phyloP scores from a whole-genome alignment of 2,329 filamentous ascomycete genomes.

The Verticillium longisporum region DNA sequence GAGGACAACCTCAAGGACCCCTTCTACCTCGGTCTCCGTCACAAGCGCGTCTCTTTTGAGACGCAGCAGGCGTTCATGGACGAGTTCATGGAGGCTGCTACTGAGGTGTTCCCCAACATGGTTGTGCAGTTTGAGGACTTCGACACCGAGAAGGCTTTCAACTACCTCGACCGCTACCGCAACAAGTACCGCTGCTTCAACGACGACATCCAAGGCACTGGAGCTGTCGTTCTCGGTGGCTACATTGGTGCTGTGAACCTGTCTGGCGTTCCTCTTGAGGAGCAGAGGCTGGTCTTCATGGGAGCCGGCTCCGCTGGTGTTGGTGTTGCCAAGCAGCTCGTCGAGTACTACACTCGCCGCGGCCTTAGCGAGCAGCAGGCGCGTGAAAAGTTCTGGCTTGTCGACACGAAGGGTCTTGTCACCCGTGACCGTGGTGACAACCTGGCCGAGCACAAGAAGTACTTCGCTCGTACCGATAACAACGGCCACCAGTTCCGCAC shows the following conservation, averaged over 20 bases:
- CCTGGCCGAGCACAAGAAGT: slow-evolving; percentile 82
- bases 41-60: slow-evolving; percentile 68
- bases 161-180: slow-evolving; percentile 84
- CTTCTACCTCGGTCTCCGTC: slow-evolving; percentile 84
- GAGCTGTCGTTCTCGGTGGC: slow-evolving; percentile 82
- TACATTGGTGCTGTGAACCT: slow-evolving; percentile 72
- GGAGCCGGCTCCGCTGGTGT: slow-evolving; percentile 93
- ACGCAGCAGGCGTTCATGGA: slow-evolving; percentile 91
- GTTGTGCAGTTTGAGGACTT: slow-evolving; percentile 95
- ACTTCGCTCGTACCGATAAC: slow-evolving; percentile 60
- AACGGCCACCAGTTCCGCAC: slow-evolving; percentile 65
- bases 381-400: slow-evolving; percentile 89
- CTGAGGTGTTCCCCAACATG: slow-evolving; percentile 62
- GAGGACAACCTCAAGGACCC: slow-evolving; percentile 60
- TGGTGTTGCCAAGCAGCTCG: slow-evolving; percentile 95
- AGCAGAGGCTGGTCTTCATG: slow-evolving; percentile 93
- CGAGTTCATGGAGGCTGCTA: slow-evolving; percentile 90
- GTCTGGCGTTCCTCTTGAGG: slow-evolving; percentile 75
- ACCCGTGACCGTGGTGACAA: slow-evolving; percentile 89
- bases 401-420: slow-evolving; percentile 94
- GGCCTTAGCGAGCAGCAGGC: slow-evolving; percentile 85
- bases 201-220: slow-evolving; percentile 96
- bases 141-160: slow-evolving; percentile 87
- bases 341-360: slow-evolving; percentile 91
- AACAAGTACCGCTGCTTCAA: slow-evolving; percentile 93